These are phyloP conservation scores for Lumnitzera littorea DNA, from an alignment of 345 rosid genomes.

Conservation along the genomic window DNA sequence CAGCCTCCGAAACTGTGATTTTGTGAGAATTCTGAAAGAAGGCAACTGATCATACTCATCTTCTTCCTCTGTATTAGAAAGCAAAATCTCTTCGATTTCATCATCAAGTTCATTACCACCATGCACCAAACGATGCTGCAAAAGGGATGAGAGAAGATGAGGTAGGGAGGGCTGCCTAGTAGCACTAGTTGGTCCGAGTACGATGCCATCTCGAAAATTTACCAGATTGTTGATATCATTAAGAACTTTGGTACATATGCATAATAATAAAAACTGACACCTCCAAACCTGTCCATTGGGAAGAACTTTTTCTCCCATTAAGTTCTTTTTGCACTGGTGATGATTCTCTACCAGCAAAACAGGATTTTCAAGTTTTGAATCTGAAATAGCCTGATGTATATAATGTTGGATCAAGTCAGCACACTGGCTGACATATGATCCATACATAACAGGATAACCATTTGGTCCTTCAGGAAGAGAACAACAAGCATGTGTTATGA, in stretches of 20 bases:
- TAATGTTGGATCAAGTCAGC: constrained; percentile 62
- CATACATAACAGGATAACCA: constrained; percentile 58
- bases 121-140: constrained; percentile 46
- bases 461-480: constrained; percentile 61
- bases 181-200: constrained; percentile 46
- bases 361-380: constrained; percentile 67
- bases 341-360: constrained; percentile 81
- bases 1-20: constrained; percentile 64
- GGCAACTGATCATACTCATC: constrained; percentile 90
- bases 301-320: constrained; percentile 62
- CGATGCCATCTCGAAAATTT: constrained; percentile 53
- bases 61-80: constrained; percentile 50
- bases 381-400: constrained; percentile 65
- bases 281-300: constrained; percentile 85
- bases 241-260: constrained; percentile 69
- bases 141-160: constrained; percentile 73
- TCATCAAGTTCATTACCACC: constrained; percentile 40
- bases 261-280: constrained; percentile 60
- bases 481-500: constrained; percentile 77
- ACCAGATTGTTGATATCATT: constrained; percentile 60
- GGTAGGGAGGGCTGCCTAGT: constrained; percentile 72
- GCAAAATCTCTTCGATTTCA: constrained; percentile 41
- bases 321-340: constrained; percentile 58
- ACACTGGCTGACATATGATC: constrained; percentile 62
- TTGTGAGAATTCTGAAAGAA: constrained; percentile 67